Percentiles rank a stretch among this genome's conserved stretches.
phyloP scores from a whole-genome alignment of 1,139 yeast species.

The Geotrichum cucujoidarum region DNA sequence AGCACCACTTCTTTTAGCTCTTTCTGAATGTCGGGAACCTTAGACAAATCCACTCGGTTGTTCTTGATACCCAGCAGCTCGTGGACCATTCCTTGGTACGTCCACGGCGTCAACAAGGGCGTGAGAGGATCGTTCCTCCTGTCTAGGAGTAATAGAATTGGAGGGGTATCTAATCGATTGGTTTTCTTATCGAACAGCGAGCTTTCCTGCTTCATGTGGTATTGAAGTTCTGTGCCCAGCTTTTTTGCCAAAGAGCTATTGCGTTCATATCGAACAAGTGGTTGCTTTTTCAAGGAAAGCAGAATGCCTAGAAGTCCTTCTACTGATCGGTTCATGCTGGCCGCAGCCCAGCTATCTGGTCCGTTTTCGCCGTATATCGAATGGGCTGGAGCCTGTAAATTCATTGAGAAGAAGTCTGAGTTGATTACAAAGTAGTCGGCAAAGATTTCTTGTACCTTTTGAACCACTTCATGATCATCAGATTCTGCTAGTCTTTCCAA shows the following conservation, averaged over 20 bases:
- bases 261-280: slow-evolving; percentile 69
- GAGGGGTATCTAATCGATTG: slow-evolving; percentile 54
- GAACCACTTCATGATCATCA: slow-evolving; percentile 78
- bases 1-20: slow-evolving; percentile 59
- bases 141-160: slow-evolving; percentile 73
- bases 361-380: slow-evolving; percentile 30
- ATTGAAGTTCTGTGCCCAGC: slow-evolving; percentile 60
- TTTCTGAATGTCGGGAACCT: slow-evolving; percentile 41
- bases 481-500: slow-evolving; percentile 84
- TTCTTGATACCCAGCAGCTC: slow-evolving; percentile 78
- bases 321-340: slow-evolving; percentile 45
- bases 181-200: slow-evolving; percentile 64
- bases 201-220: slow-evolving; percentile 36
- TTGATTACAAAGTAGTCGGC: slow-evolving; percentile 77
- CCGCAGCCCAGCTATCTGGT: slow-evolving; percentile 45
- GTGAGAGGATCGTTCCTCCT: slow-evolving; percentile 88
- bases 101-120: slow-evolving; percentile 91
- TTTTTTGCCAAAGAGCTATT: slow-evolving; percentile 59
- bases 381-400: slow-evolving; percentile 30
- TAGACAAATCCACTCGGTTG: slow-evolving; percentile 67
- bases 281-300: slow-evolving; percentile 69
- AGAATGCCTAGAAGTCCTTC: slow-evolving; percentile 61
- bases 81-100: slow-evolving; percentile 96
- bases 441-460: slow-evolving; percentile 72
- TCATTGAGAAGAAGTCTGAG: slow-evolving; percentile 56